phyloP scores from a whole-genome alignment of 2,329 filamentous ascomycete genomes.

The Pyrenophora seminiperda region DNA sequence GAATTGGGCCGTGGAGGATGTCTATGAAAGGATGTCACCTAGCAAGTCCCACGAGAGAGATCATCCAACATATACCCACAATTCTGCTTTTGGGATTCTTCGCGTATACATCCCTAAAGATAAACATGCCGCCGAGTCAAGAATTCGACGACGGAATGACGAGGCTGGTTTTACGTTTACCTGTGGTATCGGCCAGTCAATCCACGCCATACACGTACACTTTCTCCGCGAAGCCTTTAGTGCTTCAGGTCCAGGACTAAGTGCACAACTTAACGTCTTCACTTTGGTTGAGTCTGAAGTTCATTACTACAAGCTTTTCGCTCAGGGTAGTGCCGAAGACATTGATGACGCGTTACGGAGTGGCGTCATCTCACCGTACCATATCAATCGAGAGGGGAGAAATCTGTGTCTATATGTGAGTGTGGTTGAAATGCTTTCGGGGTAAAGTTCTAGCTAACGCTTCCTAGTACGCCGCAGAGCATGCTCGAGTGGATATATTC shows the following conservation, averaged over 20 bases:
- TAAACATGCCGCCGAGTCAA: background rate
- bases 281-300: background rate
- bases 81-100: conserved; percentile 5
- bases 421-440: too few relatives aligned
- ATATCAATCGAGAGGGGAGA: background rate
- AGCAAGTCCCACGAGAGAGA: background rate
- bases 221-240: background rate
- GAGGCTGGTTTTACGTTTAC: conserved; percentile 8
- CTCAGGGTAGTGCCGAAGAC: conserved; percentile 8
- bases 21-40: background rate
- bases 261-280: conserved; percentile 12
- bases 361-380: conserved; percentile 21
- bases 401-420: conserved; percentile 14
- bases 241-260: background rate
- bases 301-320: conserved; percentile 10
- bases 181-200: conserved; percentile 4
- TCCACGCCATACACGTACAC: conserved; percentile 4
- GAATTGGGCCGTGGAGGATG: background rate
- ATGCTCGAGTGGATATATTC: conserved; percentile 14
- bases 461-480: conserved; percentile 6
- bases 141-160: background rate
- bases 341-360: conserved; percentile 16
- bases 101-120: background rate
- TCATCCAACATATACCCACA: conserved; percentile 1
- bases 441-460: too few relatives aligned